A percentile compares a stretch with the other conserved stretches of the same genome.
These are phyloP conservation scores for Hanseniaspora nectarophila DNA, from an alignment of 805 yeast species.

Conservation along the genomic window DNA sequence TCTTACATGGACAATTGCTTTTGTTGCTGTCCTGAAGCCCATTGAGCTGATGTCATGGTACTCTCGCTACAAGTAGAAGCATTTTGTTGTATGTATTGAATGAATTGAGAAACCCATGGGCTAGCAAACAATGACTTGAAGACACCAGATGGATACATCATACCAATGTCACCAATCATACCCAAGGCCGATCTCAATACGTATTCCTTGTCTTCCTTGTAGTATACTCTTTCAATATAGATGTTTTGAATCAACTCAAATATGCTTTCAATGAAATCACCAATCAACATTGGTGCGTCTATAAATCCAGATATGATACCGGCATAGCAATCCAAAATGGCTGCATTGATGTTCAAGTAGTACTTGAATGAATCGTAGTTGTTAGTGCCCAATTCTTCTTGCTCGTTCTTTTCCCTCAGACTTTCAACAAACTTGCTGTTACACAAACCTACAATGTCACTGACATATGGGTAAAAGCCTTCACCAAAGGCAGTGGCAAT, in stretches of 20 bases:
- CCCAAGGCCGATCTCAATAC: constrained; percentile 79
- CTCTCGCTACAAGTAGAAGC: constrained; percentile 47
- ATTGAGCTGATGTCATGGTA: constrained; percentile 86
- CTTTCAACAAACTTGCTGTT: constrained; percentile 6
- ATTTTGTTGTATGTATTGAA: constrained; percentile 50
- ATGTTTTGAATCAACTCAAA: constrained; percentile 48
- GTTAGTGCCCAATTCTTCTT: constrained; percentile 43
- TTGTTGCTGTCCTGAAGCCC: constrained; percentile 75
- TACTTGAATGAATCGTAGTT: constrained; percentile 70
- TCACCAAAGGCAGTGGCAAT: constrained; percentile 79
- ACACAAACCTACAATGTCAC: constrained; percentile 69
- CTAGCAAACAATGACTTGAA: constrained; percentile 53
- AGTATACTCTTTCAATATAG: constrained; percentile 9
- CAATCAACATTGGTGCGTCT: constrained; percentile 51
- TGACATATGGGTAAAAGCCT: constrained; percentile 62
- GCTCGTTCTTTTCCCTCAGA: constrained; percentile 47
- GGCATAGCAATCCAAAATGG: constrained; percentile 90
- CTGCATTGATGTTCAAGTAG: constrained; percentile 57
- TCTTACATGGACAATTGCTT: constrained; percentile 22
- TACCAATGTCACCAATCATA: constrained; percentile 80
- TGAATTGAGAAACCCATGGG: constrained; percentile 69
- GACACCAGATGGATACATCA: constrained; percentile 71
- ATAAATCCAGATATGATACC: constrained; percentile 89
- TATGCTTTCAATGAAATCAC: constrained; percentile 54
- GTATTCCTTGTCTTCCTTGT: constrained; percentile 18